These are phyloP conservation scores for Cicer bijugum DNA, from an alignment of 306 rosid genomes.

Conservation along the genomic window DNA sequence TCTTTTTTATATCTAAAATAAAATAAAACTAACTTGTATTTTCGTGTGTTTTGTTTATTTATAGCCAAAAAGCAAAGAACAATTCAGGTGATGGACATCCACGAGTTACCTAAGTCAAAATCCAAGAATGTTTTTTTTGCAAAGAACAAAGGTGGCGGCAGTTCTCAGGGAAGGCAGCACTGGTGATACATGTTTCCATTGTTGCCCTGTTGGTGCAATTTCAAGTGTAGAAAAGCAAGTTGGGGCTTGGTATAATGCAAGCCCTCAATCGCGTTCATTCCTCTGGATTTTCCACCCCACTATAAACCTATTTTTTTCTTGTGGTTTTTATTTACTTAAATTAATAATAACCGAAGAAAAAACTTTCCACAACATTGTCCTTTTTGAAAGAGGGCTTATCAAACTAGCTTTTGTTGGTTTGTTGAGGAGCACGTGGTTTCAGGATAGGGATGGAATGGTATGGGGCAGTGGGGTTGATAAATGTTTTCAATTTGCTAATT, in stretches of 20 bases:
- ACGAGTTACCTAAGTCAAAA: slow-evolving; percentile 80
- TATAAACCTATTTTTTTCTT: slow-evolving; percentile 35
- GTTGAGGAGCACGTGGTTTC: slow-evolving; percentile 41
- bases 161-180: slow-evolving; percentile 90
- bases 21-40: slow-evolving; percentile 40
- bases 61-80: slow-evolving; percentile 98
- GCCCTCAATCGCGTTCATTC: slow-evolving; percentile 40
- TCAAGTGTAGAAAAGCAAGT: slow-evolving; percentile 41
- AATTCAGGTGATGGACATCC: slow-evolving; percentile 98
- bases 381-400: slow-evolving; percentile 18
- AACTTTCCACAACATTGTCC: slow-evolving; percentile 31
- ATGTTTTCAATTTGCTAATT: too few relatives aligned
- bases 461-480: too few relatives aligned
- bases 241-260: slow-evolving; percentile 35
- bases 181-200: slow-evolving; percentile 61
- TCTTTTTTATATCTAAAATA: background rate
- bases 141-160: slow-evolving; percentile 80
- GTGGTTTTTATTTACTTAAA: slow-evolving; percentile 47
- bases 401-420: slow-evolving; percentile 35
- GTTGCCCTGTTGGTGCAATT: slow-evolving; percentile 34
- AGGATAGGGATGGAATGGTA: slow-evolving; percentile 12
- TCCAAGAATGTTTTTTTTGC: slow-evolving; percentile 85
- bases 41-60: slow-evolving; percentile 40
- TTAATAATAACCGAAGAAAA: slow-evolving; percentile 46
- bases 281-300: slow-evolving; percentile 39